Conservation (phyloP, 441 rosid genomes). For the Adansonia madagascariensis region DNA sequence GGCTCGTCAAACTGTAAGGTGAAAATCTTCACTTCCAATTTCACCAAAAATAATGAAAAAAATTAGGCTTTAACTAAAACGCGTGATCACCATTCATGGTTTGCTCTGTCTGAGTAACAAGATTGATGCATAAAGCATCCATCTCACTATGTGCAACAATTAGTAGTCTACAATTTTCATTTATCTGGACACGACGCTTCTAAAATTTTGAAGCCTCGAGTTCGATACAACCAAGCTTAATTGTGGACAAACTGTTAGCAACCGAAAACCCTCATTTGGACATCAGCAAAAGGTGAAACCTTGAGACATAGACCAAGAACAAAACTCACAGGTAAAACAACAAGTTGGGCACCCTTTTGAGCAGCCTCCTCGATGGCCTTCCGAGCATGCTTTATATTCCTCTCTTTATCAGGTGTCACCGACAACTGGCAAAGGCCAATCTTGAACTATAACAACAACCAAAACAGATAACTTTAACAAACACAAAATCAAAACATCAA, state of each 20-base stretch:
- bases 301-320: not conserved
- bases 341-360: slow-evolving; percentile 74
- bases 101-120: not conserved
- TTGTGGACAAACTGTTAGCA: not conserved
- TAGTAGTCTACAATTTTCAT: not conserved
- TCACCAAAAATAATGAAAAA: not conserved
- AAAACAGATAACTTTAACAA: slow-evolving; percentile 18
- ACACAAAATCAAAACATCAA: not conserved
- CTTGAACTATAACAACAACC: slow-evolving; percentile 55
- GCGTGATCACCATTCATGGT: not conserved
- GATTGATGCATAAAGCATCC: not conserved
- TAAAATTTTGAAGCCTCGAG: not conserved
- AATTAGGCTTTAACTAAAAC: not conserved
- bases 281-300: not conserved
- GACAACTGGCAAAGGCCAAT: slow-evolving; percentile 81
- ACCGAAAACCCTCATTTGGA: not conserved
- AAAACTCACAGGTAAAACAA: slow-evolving; percentile 78
- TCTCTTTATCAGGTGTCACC: slow-evolving; percentile 72
- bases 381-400: slow-evolving; percentile 76
- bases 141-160: not conserved
- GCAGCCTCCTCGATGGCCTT: slow-evolving; percentile 76
- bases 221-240: not conserved
- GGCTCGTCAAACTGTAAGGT: slow-evolving; percentile 6
- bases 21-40: not conserved
- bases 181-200: not conserved